phyloP scores from a whole-genome alignment of 1,284 basidiomycete genomes.

The Erythrobasidium hasegawianum region DNA sequence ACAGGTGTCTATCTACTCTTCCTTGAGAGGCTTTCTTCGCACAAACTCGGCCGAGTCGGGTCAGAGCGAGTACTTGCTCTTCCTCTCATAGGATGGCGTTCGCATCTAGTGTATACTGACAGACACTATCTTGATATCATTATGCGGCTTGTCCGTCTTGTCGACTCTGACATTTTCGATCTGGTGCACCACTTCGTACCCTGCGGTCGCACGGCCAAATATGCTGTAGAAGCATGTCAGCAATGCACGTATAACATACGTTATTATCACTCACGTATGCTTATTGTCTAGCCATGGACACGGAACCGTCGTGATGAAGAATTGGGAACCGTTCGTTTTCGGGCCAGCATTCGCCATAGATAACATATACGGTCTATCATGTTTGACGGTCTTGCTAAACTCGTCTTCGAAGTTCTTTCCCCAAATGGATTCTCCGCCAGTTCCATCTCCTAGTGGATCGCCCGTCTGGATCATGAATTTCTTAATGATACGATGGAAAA shows the following conservation, averaged over 20 bases:
- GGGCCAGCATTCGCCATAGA: slow-evolving; percentile 98
- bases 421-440: slow-evolving; percentile 95
- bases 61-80: no score
- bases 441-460: slow-evolving; percentile 93
- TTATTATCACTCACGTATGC: no score
- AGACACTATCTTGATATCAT: slow-evolving; percentile 43
- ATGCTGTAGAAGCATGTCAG: slow-evolving; percentile 50
- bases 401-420: slow-evolving; percentile 93
- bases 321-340: slow-evolving; percentile 85
- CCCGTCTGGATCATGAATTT: slow-evolving; percentile 67
- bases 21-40: no score
- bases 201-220: slow-evolving; percentile 56
- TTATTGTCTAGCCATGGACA: slow-evolving; percentile 79
- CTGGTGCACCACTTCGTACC: slow-evolving; percentile 61
- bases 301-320: slow-evolving; percentile 96
- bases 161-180: slow-evolving; percentile 68
- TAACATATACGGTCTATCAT: slow-evolving; percentile 93
- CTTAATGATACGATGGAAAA: slow-evolving; percentile 96
- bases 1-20: no score
- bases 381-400: slow-evolving; percentile 79
- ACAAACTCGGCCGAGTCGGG: no score
- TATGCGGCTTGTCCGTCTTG: slow-evolving; percentile 50
- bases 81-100: no score
- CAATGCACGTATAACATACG: no score
- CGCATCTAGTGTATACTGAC: slow-evolving; percentile 32